These are phyloP conservation scores for Lepidium aucheri DNA, from an alignment of 345 rosid genomes.

Conservation along the genomic window DNA sequence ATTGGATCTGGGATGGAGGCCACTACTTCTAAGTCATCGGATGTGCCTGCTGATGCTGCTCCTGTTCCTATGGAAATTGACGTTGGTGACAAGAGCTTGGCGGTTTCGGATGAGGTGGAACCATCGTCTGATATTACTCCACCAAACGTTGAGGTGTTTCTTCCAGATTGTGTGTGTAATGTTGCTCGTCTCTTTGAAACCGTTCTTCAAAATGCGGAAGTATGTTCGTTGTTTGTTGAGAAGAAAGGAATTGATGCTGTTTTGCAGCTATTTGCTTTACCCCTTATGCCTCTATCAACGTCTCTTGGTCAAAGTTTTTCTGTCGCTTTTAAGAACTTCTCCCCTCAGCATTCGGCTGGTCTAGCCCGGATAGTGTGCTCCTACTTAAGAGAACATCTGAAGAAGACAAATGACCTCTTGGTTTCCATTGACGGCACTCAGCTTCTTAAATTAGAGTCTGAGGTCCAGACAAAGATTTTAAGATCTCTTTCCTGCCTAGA, in stretches of 20 bases:
- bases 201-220: conserved; percentile 92
- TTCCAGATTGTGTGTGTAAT: conserved; percentile 78
- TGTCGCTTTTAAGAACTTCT: conserved; percentile 89
- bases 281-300: conserved; percentile 71
- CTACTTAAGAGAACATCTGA: conserved; percentile 70
- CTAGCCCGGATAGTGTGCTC: conserved; percentile 75
- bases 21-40: conserved; percentile 35
- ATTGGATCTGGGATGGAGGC: conserved; percentile 66
- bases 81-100: conserved; percentile 53
- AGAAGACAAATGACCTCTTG: conserved; percentile 45
- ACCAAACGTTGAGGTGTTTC: conserved; percentile 52
- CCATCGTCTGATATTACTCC: conserved; percentile 46
- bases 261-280: conserved; percentile 65
- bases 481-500: conserved; percentile 74
- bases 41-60: conserved; percentile 34
- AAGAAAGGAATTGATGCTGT: conserved; percentile 89
- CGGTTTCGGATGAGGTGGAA: conserved; percentile 49
- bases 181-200: conserved; percentile 87
- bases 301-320: conserved; percentile 76
- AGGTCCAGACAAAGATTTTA: conserved; percentile 46
- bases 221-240: conserved; percentile 86
- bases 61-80: conserved; percentile 93
- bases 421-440: conserved; percentile 51
- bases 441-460: conserved; percentile 51
- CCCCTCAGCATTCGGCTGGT: conserved; percentile 79